Base-by-base conservation (phyloP, 768 basidiomycete genomes). In the Sporobolomyces phaffii region DNA sequence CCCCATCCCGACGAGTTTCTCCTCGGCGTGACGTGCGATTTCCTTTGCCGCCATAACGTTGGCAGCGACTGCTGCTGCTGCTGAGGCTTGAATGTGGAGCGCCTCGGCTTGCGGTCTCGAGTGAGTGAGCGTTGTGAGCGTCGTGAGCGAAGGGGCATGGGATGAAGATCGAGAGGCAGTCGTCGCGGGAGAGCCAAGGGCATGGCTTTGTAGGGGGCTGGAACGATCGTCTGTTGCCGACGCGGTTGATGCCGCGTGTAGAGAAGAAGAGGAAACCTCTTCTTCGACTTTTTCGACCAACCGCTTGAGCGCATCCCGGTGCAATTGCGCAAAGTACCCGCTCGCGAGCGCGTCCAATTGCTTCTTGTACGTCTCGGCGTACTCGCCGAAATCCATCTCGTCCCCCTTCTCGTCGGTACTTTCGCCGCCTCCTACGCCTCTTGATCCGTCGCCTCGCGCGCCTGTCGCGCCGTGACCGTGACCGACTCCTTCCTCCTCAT, bases 1-100 rank as follows among this genome's bases (percentile, higher is more conserved):
- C 20, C 43, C 41, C 59, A 52, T 51, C 24, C 49, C 57, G 14
- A 60, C 47, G 34, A 73, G 52, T 24, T 49, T 26, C 38, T 68
- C 29, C 1, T 60, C 60, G 9, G 72, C 72, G 6, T 38, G 36
- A 9, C 47, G 29, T 1, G 72, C 69, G 49, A 73, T 62, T 28
- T 68, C 65, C 33, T 70, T 66, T 11, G 72, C 72, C 2, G 72
- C 72, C 62, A 73, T 61, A 2, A 70, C 72, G 22, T 70, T 67
- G 33, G 72, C 72, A 0, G 72, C 66, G 47, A 73, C 62, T 17
- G 72, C 72, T 0, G 72, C 72, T 2, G 65, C 69, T 17, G 72
- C 72, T 2, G 68, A 61, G 1, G 72, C 72, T 31, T 64, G 68
- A 28, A 73, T 69, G 53, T 71, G 65, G 44, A 71, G 63, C 36